Conservation (phyloP, 2,329 filamentous ascomycete species). For the Botrytis deweyae region DNA sequence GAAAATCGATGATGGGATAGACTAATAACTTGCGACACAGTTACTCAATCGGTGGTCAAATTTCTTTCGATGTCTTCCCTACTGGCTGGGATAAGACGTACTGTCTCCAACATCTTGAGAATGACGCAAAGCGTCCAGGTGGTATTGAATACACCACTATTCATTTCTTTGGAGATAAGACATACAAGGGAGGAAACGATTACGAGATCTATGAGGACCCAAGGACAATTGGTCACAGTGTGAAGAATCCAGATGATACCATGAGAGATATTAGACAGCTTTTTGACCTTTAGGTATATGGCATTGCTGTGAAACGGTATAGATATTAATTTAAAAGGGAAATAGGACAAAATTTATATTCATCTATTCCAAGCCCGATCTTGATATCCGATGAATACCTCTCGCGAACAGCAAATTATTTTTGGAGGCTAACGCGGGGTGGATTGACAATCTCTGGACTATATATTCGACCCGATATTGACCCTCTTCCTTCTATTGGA, state of each 20-base stretch:
- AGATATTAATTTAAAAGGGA: constrained; percentile 1
- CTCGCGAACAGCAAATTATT: neutral
- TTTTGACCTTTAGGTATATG: constrained; percentile 59
- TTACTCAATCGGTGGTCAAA: constrained; percentile 93
- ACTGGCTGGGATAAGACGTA: constrained; percentile 98
- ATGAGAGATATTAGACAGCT: constrained; percentile 75
- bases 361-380: neutral
- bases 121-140: constrained; percentile 67
- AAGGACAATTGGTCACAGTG: constrained; percentile 81
- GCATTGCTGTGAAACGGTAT: neutral
- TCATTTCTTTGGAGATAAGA: constrained; percentile 99
- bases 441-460: neutral
- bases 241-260: constrained; percentile 80
- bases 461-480: neutral
- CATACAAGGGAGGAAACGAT: constrained; percentile 86
- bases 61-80: constrained; percentile 98
- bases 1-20: neutral
- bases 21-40: constrained; percentile 44
- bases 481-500: neutral
- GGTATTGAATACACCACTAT: constrained; percentile 80
- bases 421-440: neutral
- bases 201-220: constrained; percentile 86
- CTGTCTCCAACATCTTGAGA: constrained; percentile 83
- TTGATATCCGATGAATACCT: neutral
- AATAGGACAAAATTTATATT: neutral